Conservation (phyloP, 1,284 basidiomycete genomes). For the Ustilago esculenta region DNA sequence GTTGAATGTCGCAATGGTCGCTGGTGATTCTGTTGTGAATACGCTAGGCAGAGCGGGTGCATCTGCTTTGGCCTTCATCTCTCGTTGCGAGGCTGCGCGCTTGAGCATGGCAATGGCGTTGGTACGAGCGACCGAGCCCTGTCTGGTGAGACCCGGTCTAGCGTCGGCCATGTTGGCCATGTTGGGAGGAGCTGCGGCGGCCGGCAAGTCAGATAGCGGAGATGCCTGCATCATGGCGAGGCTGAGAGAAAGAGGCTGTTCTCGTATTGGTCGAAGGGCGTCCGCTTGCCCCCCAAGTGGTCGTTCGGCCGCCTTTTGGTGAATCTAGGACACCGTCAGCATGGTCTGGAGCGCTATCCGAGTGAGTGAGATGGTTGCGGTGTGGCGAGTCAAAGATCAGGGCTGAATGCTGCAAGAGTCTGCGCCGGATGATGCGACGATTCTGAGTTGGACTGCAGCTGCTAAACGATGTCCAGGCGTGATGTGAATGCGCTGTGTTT, state of each 20-base stretch:
- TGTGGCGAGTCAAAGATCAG: no score
- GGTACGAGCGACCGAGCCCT: conserved; percentile 44
- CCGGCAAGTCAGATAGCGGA: not conserved
- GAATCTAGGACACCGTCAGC: not conserved
- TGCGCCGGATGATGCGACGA: not conserved
- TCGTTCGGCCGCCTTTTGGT: not conserved
- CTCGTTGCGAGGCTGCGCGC: conserved; percentile 56
- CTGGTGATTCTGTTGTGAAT: conserved; percentile 5
- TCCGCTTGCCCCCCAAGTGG: not conserved
- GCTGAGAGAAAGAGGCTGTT: not conserved
- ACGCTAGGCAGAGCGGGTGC: conserved; percentile 13
- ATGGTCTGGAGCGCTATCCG: not conserved
- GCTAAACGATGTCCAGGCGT: no score
- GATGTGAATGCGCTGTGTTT: no score
- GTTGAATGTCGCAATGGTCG: not conserved
- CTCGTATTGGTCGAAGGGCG: no score
- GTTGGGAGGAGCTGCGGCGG: conserved; percentile 8
- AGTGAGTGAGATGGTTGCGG: no score
- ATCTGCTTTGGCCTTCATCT: conserved; percentile 40
- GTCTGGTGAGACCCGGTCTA: conserved; percentile 12
- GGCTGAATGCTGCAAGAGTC: no score
- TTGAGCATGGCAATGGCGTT: conserved; percentile 58
- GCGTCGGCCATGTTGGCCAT: conserved; percentile 1
- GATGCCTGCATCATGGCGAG: conserved; percentile 15
- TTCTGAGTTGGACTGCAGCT: no score